A percentile compares a stretch with the other conserved stretches of the same genome.
Evolutionary conservation across 2,329 filamentous ascomycete genomes (phyloP).

Genomic region (Aspergillus ruber): DNA sequence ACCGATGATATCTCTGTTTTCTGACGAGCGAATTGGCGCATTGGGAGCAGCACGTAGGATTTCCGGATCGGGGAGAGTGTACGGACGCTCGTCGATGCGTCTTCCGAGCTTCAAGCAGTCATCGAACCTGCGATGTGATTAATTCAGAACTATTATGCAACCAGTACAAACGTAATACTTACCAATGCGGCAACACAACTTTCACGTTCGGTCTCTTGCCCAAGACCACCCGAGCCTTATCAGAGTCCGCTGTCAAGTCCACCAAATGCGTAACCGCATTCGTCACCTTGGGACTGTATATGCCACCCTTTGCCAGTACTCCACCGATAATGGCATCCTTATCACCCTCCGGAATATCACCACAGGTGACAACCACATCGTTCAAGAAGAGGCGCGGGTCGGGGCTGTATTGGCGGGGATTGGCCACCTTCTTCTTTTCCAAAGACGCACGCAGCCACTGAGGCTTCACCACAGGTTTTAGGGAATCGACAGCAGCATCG

Average conservation of each 20-base stretch:
- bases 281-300: slow-evolving; percentile 65
- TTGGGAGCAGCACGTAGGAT: slow-evolving; percentile 59
- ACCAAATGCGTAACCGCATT: slow-evolving; percentile 83
- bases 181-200: slow-evolving; percentile 92
- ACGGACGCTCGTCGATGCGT: slow-evolving; percentile 81
- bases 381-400: slow-evolving; percentile 88
- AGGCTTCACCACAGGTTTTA: slow-evolving; percentile 78
- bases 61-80: slow-evolving; percentile 77
- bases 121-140: slow-evolving; percentile 63
- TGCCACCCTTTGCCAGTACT: slow-evolving; percentile 80
- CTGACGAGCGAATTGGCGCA: slow-evolving; percentile 51
- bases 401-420: slow-evolving; percentile 78
- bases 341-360: slow-evolving; percentile 76
- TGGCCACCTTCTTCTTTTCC: slow-evolving; percentile 61
- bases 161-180: slow-evolving; percentile 20
- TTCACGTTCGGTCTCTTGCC: slow-evolving; percentile 65
- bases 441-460: slow-evolving; percentile 72
- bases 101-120: slow-evolving; percentile 91
- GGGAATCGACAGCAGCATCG: slow-evolving; percentile 61
- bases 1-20: slow-evolving; percentile 59
- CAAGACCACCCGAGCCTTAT: slow-evolving; percentile 54
- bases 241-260: slow-evolving; percentile 67
- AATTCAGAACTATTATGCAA: neutral
- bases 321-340: slow-evolving; percentile 89
- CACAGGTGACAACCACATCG: slow-evolving; percentile 73